These are phyloP conservation scores for Syzygium aromaticum DNA, from an alignment of 345 rosid species.

Conservation along the genomic window DNA sequence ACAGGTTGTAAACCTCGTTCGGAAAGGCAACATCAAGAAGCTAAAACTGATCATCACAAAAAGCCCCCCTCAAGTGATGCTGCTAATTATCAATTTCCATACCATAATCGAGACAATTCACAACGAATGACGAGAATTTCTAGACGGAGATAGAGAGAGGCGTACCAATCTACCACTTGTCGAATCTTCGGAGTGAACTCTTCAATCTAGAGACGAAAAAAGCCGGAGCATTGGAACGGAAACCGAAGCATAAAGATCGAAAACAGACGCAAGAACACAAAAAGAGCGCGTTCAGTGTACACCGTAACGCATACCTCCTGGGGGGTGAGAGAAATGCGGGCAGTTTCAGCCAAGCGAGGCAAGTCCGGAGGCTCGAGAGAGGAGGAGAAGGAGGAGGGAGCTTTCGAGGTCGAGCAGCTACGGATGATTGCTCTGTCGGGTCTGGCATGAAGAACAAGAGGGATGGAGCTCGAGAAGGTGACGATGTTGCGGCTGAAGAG, in stretches of 20 bases:
- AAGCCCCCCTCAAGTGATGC: not conserved
- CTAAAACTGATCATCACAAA: not conserved
- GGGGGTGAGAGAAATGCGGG: conserved; percentile 70
- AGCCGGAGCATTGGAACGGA: not conserved
- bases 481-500: not conserved
- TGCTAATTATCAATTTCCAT: not conserved
- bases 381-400: conserved; percentile 8
- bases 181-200: conserved; percentile 63
- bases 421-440: conserved; percentile 1
- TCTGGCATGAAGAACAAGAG: not conserved
- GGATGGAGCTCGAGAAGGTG: not conserved
- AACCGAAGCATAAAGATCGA: not conserved
- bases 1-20: not conserved
- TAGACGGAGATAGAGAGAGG: not conserved
- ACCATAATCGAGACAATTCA: not conserved
- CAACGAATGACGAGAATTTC: not conserved
- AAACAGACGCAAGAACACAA: not conserved
- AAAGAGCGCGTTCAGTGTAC: not conserved
- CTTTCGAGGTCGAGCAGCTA: conserved; percentile 21
- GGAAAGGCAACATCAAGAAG: not conserved
- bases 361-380: conserved; percentile 62
- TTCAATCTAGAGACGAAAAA: conserved; percentile 27
- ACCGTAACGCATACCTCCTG: conserved; percentile 27
- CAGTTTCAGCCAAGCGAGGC: conserved; percentile 59
- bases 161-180: conserved; percentile 64